These are phyloP conservation scores for Fusarium sulawesiense DNA, from an alignment of 2,329 filamentous ascomycete genomes.

Conservation along the genomic window DNA sequence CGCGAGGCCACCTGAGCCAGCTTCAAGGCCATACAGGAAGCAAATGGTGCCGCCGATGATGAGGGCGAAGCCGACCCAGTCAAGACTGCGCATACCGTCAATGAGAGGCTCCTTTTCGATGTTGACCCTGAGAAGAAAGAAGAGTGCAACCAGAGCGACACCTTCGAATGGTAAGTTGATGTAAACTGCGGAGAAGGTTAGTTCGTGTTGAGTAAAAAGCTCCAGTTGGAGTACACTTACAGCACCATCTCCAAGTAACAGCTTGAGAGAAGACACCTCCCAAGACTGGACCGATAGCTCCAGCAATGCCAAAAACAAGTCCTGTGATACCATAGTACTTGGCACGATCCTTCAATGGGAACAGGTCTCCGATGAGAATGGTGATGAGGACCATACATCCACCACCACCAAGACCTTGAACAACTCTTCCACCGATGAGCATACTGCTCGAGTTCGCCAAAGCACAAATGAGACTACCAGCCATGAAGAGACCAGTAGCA, in stretches of 20 bases:
- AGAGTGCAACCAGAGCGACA: constrained; percentile 57
- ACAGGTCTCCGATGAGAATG: constrained; percentile 62
- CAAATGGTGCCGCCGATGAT: constrained; percentile 86
- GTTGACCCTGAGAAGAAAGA: constrained; percentile 74
- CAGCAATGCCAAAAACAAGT: constrained; percentile 71
- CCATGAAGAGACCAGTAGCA: constrained; percentile 58
- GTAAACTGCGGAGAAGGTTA: constrained; percentile 54
- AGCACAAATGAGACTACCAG: constrained; percentile 65
- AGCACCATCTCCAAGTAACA: constrained; percentile 75
- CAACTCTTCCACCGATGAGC: constrained; percentile 60
- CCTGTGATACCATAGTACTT: constrained; percentile 64
- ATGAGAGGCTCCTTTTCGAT: constrained; percentile 72
- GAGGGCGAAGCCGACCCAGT: constrained; percentile 65
- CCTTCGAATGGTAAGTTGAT: constrained; percentile 68
- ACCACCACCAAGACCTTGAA: constrained; percentile 41
- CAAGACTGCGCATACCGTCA: constrained; percentile 71
- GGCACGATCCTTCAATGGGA: constrained; percentile 61
- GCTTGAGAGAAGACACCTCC: constrained; percentile 73
- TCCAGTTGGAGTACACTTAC: constrained; percentile 2
- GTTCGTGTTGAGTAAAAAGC: rapidly evolving
- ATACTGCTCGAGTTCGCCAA: constrained; percentile 56
- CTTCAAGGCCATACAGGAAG: constrained; percentile 86
- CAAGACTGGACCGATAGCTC: constrained; percentile 72
- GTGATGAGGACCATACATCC: constrained; percentile 40
- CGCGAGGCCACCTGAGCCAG: constrained; percentile 75